A percentile compares a stretch with the other conserved stretches of the same genome.
Conservation (phyloP, 345 rosid genomes). For the Eutrema heterophyllum region DNA sequence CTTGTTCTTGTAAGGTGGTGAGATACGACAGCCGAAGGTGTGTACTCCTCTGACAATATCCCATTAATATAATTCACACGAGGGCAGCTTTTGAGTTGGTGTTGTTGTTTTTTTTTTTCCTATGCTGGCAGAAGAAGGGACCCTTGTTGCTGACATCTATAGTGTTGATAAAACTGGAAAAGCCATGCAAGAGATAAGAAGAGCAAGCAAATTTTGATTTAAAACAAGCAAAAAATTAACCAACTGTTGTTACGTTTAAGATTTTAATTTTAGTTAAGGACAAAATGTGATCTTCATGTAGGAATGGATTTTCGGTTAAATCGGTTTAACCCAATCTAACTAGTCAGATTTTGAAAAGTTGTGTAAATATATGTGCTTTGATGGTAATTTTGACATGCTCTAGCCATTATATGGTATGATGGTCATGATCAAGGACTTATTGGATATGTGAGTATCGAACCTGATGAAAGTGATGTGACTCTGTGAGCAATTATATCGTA, state of each 20-base stretch:
- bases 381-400: not conserved
- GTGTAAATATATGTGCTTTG: not conserved
- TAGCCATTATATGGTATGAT: not conserved
- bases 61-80: constrained; percentile 31
- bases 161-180: constrained; percentile 16
- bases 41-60: constrained; percentile 25
- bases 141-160: constrained; percentile 20
- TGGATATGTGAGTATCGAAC: not conserved
- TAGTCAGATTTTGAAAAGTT: not conserved
- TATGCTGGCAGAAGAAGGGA: constrained; percentile 19
- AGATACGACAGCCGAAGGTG: constrained; percentile 18
- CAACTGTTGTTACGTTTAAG: not conserved
- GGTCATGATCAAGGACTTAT: constrained; percentile 5
- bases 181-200: constrained; percentile 15
- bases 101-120: not conserved
- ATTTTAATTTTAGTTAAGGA: not conserved
- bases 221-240: not conserved
- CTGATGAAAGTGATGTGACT: constrained; percentile 15
- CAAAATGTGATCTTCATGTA: not conserved
- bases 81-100: constrained; percentile 29
- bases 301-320: not conserved
- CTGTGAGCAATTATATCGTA: constrained; percentile 1
- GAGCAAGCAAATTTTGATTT: not conserved
- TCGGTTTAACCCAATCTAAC: not conserved
- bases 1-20: not conserved